A percentile compares a stretch with the other conserved stretches of the same genome.
Conservation (phyloP, 2,329 filamentous ascomycete species). For the Ceratocystis variospora region DNA sequence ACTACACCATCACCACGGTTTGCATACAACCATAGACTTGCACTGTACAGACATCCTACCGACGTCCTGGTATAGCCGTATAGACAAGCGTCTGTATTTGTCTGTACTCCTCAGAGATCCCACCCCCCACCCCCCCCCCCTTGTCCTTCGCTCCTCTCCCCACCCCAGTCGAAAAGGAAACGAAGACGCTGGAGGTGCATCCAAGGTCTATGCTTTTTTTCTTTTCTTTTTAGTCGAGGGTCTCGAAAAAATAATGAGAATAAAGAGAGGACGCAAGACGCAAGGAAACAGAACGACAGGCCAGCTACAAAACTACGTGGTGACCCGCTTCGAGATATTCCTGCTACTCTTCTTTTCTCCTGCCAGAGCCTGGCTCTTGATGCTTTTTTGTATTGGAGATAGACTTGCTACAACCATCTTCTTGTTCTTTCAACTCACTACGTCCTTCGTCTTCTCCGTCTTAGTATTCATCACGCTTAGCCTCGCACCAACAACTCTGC, state of each 20-base stretch:
- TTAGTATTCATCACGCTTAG: background rate
- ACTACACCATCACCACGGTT: no score
- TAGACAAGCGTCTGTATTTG: slow-evolving; percentile 3
- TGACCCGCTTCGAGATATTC: slow-evolving; percentile 8
- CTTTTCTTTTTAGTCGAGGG: background rate
- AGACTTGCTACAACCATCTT: background rate
- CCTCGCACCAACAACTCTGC: background rate
- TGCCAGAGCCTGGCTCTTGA: slow-evolving; percentile 16
- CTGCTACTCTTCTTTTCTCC: slow-evolving; percentile 3
- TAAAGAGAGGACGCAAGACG: background rate
- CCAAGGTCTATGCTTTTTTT: slow-evolving; percentile 16
- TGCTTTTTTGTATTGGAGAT: background rate
- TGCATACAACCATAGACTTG: background rate
- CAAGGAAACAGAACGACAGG: slow-evolving; percentile 7
- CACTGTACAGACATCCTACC: background rate
- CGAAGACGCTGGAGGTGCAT: slow-evolving; percentile 16
- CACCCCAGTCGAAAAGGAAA: slow-evolving; percentile 13
- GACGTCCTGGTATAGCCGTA: background rate
- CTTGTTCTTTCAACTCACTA: background rate
- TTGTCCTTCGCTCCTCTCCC: background rate
- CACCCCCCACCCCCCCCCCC: background rate
- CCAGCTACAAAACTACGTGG: slow-evolving; percentile 17
- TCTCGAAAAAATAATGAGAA: slow-evolving; percentile 1
- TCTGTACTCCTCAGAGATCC: background rate
- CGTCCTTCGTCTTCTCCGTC: slow-evolving; percentile 2